Conservation (phyloP, 805 yeast species). For the Spencermartinsiella europaea region DNA sequence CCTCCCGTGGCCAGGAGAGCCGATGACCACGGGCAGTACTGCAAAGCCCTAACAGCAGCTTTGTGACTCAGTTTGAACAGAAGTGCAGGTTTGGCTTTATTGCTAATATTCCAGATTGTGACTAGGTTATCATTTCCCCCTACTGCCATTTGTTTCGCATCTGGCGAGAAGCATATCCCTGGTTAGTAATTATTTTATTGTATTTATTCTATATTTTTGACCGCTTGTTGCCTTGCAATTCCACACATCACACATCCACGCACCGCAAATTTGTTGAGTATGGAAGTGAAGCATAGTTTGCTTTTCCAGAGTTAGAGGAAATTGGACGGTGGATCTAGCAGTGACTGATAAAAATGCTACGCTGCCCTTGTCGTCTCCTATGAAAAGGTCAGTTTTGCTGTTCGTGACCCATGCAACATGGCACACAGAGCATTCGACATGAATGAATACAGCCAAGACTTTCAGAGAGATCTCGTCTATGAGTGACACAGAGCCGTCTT, state of each 20-base stretch:
- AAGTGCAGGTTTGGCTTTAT: conserved; percentile 38
- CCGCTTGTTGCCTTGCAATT: not conserved
- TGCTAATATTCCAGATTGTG: conserved; percentile 64
- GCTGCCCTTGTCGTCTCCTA: conserved; percentile 65
- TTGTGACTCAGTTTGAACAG: conserved; percentile 54
- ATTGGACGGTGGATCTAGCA: not conserved
- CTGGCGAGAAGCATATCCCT: conserved; percentile 58
- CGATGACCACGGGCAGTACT: conserved; percentile 88
- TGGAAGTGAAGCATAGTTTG: conserved; percentile 39
- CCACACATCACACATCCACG: conserved; percentile 8
- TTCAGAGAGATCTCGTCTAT: conserved; percentile 30
- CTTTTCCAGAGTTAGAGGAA: not conserved
- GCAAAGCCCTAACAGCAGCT: conserved; percentile 87
- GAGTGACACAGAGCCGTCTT: conserved; percentile 16
- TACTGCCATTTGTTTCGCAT: conserved; percentile 56
- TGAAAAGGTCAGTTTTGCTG: conserved; percentile 39
- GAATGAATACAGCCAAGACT: conserved; percentile 30
- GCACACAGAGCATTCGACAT: conserved; percentile 38
- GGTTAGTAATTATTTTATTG: not conserved
- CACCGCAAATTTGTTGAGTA: conserved; percentile 59
- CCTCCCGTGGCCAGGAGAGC: conserved; percentile 85
- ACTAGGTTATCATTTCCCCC: conserved; percentile 85
- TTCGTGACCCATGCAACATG: conserved; percentile 56
- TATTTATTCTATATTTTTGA: not conserved
- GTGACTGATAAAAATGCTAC: conserved; percentile 30